A percentile compares a stretch with the other conserved stretches of the same genome.
Conservation (phyloP, 2,329 filamentous ascomycete species). For the Hymenoscyphus linearis region DNA sequence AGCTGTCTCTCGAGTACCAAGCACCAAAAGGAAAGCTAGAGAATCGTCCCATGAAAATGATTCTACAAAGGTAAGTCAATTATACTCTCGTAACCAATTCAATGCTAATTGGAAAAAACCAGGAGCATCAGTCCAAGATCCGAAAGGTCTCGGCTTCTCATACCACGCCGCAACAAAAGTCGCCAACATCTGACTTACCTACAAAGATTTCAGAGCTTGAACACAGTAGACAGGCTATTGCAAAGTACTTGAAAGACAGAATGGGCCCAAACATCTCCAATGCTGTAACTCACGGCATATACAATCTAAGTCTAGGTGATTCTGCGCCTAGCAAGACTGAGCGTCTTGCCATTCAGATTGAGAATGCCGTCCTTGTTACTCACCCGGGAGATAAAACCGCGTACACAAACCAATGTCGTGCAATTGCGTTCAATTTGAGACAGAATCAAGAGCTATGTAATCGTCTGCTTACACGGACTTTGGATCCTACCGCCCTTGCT, state of each 20-base stretch:
- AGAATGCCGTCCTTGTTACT: constrained; percentile 60
- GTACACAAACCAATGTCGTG: constrained; percentile 62
- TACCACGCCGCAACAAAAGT: constrained; percentile 29
- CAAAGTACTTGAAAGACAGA: constrained; percentile 64
- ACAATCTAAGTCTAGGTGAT: constrained; percentile 57
- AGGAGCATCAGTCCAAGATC: constrained; percentile 43
- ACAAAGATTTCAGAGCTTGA: constrained; percentile 51
- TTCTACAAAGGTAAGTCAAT: constrained; percentile 42
- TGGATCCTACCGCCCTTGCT: constrained; percentile 73
- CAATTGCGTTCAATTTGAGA: constrained; percentile 82
- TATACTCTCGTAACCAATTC: background rate
- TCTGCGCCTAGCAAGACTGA: constrained; percentile 61
- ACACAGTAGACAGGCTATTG: constrained; percentile 60
- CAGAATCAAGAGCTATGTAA: constrained; percentile 74
- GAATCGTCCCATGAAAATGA: constrained; percentile 50
- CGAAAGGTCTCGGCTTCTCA: constrained; percentile 51
- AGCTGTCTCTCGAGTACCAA: constrained; percentile 34
- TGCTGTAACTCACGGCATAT: constrained; percentile 61
- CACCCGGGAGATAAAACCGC: constrained; percentile 45
- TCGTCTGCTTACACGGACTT: constrained; percentile 64
- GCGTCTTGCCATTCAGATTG: constrained; percentile 70
- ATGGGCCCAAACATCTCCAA: constrained; percentile 61
- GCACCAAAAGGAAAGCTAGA: constrained; percentile 51
- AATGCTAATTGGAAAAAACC: constrained; percentile 2
- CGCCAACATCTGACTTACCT: constrained; percentile 40